Percentiles rank a stretch among this genome's conserved stretches.
These are phyloP conservation scores for Salix exigua DNA, from an alignment of 345 rosid genomes.

Conservation along the genomic window DNA sequence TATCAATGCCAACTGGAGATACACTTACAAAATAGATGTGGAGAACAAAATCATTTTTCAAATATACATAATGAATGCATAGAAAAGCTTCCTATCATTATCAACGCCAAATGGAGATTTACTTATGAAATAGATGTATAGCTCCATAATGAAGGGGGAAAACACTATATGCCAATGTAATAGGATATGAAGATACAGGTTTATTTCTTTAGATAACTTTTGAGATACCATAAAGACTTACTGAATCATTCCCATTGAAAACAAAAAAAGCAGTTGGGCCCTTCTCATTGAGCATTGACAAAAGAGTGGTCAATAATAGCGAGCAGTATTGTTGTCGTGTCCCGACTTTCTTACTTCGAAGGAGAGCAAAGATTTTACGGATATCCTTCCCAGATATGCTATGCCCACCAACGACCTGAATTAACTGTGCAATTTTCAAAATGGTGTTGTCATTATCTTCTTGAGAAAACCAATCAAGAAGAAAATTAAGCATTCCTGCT, in stretches of 20 bases:
- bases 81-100: too few species aligned
- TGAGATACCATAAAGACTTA: slow-evolving; percentile 40
- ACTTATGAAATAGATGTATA: too few species aligned
- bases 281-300: slow-evolving; percentile 93
- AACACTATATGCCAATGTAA: too few species aligned
- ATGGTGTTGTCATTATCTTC: slow-evolving; percentile 69
- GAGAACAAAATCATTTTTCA: too few species aligned
- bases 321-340: slow-evolving; percentile 75
- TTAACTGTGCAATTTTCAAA: slow-evolving; percentile 76
- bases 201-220: background rate
- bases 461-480: slow-evolving; percentile 90
- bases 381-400: slow-evolving; percentile 98
- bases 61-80: too few species aligned
- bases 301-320: slow-evolving; percentile 63
- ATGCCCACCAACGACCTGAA: slow-evolving; percentile 93
- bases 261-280: slow-evolving; percentile 95
- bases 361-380: slow-evolving; percentile 89
- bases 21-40: too few species aligned
- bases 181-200: background rate
- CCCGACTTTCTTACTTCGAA: slow-evolving; percentile 90
- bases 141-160: too few species aligned
- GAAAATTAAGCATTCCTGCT: slow-evolving; percentile 90
- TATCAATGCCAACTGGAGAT: too few species aligned
- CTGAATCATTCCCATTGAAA: slow-evolving; percentile 81
- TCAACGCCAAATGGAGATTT: too few species aligned